A percentile compares a stretch with the other conserved stretches of the same genome.
Evolutionary conservation across 345 rosid genomes (phyloP).

Genomic region (Brassica carinata): DNA sequence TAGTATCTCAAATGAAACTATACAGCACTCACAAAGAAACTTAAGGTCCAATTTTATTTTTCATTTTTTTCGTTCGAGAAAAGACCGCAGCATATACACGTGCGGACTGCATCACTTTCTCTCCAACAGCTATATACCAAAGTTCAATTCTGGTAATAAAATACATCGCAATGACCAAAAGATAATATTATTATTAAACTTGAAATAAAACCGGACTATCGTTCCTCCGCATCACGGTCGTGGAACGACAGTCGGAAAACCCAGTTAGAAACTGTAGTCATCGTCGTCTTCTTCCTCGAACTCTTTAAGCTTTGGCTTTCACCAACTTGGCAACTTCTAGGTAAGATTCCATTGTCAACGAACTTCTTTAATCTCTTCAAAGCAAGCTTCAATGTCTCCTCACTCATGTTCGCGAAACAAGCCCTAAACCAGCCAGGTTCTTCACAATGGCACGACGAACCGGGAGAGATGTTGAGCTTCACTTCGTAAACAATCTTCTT

Average conservation of each 20-base stretch:
- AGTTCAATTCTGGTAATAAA: conserved; percentile 19
- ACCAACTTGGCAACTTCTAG: conserved; percentile 22
- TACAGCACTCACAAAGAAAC: neutral
- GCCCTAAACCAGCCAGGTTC: conserved; percentile 52
- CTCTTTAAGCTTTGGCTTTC: conserved; percentile 41
- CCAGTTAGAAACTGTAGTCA: conserved; percentile 50
- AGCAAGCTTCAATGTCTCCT: conserved; percentile 57
- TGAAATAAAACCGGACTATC: conserved; percentile 32
- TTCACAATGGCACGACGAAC: conserved; percentile 73
- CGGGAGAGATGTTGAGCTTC: conserved; percentile 59
- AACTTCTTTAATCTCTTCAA: conserved; percentile 57
- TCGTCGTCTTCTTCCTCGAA: conserved; percentile 39
- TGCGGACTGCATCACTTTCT: conserved; percentile 14
- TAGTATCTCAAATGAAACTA: neutral
- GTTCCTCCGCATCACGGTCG: conserved; percentile 54
- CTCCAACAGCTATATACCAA: conserved; percentile 19
- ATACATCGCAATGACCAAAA: neutral
- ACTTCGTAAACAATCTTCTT: conserved; percentile 67
- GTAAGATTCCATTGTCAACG: conserved; percentile 26
- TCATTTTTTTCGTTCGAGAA: conserved; percentile 7
- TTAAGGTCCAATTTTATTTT: conserved; percentile 1
- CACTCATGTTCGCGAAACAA: conserved; percentile 36
- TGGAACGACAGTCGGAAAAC: conserved; percentile 67
- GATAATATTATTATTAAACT: neutral
- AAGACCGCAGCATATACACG: conserved; percentile 15